Percentiles rank a stretch among this genome's conserved stretches.
Conservation (phyloP, 2,329 filamentous ascomycete genomes). For the Phialophora macrospora region DNA sequence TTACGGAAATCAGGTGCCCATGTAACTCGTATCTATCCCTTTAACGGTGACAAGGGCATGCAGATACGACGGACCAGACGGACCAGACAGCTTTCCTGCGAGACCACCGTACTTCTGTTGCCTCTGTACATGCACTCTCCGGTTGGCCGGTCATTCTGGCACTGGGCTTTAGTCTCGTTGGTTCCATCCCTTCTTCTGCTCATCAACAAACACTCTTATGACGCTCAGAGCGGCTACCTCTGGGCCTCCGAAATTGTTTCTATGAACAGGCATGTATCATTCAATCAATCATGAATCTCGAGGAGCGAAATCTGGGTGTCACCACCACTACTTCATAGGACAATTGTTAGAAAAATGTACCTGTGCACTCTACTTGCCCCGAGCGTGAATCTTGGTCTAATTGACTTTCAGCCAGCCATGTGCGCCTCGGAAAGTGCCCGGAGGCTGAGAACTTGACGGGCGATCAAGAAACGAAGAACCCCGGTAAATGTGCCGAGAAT, state of each 20-base stretch:
- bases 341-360: neutral
- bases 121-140: neutral
- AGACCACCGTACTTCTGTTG: neutral
- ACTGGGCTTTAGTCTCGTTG: neutral
- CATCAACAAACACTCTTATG: neutral
- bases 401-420: slow-evolving; percentile 13
- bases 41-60: neutral
- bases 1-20: neutral
- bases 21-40: neutral
- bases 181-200: neutral
- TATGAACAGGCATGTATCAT: neutral
- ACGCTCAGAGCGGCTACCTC: neutral
- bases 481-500: neutral
- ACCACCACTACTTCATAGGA: neutral
- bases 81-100: neutral
- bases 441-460: neutral
- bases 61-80: neutral
- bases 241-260: neutral
- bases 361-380: neutral
- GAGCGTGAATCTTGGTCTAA: neutral
- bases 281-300: neutral
- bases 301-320: neutral
- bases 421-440: neutral
- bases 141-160: neutral
- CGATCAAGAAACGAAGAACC: neutral